phyloP scores from a whole-genome alignment of 768 basidiomycete species.

The Russula griseocarnosa region DNA sequence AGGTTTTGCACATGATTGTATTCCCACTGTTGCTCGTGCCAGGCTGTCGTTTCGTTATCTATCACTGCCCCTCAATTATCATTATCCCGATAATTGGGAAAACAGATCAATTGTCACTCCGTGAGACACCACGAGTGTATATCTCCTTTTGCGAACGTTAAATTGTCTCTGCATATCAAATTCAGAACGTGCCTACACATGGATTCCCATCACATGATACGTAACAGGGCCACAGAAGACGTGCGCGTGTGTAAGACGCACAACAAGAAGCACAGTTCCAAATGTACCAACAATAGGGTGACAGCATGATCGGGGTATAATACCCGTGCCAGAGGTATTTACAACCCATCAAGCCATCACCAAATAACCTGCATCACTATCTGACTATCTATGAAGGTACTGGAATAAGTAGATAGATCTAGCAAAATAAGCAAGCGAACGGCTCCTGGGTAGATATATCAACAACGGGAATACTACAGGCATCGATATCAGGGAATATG shows the following conservation, averaged over 20 bases:
- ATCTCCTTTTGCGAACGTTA: no score
- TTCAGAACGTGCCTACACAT: background rate
- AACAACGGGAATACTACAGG: background rate
- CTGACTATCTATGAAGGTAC: background rate
- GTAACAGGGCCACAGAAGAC: background rate
- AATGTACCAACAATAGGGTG: background rate
- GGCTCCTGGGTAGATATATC: background rate
- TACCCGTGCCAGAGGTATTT: background rate
- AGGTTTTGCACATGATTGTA: no score
- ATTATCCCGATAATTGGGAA: no score
- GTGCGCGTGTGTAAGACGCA: background rate
- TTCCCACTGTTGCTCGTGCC: background rate
- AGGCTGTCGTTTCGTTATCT: background rate
- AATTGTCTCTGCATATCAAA: background rate
- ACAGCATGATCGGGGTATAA: background rate
- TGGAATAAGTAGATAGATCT: constrained; percentile 21
- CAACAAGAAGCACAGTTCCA: background rate
- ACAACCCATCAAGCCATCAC: background rate
- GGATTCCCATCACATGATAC: background rate
- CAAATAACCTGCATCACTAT: background rate
- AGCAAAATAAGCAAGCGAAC: constrained; percentile 13
- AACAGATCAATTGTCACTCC: background rate
- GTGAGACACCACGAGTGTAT: background rate
- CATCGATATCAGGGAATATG: background rate
- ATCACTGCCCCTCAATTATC: background rate